phyloP scores from a whole-genome alignment of 2,329 filamentous ascomycete genomes.

The Cephalotrichum gorgonifer region DNA sequence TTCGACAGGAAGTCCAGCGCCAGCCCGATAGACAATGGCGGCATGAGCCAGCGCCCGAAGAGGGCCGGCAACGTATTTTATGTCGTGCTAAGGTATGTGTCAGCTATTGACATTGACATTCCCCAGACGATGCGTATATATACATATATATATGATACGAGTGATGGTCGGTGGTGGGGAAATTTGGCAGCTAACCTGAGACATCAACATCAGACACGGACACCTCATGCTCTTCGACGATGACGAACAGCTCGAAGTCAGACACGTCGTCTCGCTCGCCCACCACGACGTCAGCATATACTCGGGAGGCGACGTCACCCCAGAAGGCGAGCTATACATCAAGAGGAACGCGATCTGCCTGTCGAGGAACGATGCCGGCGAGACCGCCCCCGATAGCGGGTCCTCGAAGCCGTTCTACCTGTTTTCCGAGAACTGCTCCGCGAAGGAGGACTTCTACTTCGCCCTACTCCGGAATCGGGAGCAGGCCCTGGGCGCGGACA shows the following conservation, averaged over 20 bases:
- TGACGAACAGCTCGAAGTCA: slow-evolving; percentile 86
- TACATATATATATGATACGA: neutral
- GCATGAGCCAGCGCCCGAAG: slow-evolving; percentile 42
- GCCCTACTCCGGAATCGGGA: slow-evolving; percentile 79
- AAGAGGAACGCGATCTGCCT: slow-evolving; percentile 86
- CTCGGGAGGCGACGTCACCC: slow-evolving; percentile 65
- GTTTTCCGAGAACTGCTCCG: slow-evolving; percentile 89
- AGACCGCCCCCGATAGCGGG: slow-evolving; percentile 42
- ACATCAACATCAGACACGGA: slow-evolving; percentile 55
- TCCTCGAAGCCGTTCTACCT: slow-evolving; percentile 79
- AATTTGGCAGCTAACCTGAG: neutral
- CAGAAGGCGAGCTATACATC: slow-evolving; percentile 90
- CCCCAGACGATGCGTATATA: neutral
- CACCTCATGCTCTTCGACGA: slow-evolving; percentile 98
- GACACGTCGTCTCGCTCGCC: slow-evolving; percentile 86
- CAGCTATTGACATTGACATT: too few relatives aligned
- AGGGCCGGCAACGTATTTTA: slow-evolving; percentile 84
- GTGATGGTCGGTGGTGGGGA: neutral
- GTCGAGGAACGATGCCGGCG: slow-evolving; percentile 50
- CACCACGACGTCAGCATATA: slow-evolving; percentile 81
- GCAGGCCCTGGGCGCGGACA: slow-evolving; percentile 39
- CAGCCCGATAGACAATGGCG: slow-evolving; percentile 33
- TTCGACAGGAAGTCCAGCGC: slow-evolving; percentile 65
- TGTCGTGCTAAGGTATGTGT: slow-evolving; percentile 67
- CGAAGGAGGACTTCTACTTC: slow-evolving; percentile 98